Percentiles rank a stretch among this genome's conserved stretches.
These are phyloP conservation scores for Volvariella volvacea DNA, from an alignment of 1,284 basidiomycete species.

Conservation along the genomic window DNA sequence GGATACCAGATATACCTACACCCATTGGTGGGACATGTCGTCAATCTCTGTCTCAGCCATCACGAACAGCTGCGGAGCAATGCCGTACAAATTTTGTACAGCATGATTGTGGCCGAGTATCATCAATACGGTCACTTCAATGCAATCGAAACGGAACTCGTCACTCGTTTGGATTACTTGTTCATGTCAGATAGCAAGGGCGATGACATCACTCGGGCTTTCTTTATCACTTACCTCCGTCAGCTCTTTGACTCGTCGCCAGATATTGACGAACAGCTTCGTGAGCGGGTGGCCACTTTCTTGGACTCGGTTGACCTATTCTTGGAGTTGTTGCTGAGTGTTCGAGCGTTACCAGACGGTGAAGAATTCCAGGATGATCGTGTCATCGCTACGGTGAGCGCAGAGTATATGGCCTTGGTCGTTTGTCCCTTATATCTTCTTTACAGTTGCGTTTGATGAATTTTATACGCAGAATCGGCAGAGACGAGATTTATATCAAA, in stretches of 20 bases:
- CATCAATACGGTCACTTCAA: slow-evolving; percentile 77
- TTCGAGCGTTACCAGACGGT: slow-evolving; percentile 91
- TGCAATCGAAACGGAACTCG: slow-evolving; percentile 90
- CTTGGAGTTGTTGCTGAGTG: slow-evolving; percentile 86
- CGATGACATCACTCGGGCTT: slow-evolving; percentile 85
- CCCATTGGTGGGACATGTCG: slow-evolving; percentile 84
- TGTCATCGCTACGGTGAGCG: slow-evolving; percentile 77
- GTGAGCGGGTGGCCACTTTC: slow-evolving; percentile 75
- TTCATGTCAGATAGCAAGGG: slow-evolving; percentile 90
- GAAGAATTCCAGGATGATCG: slow-evolving; percentile 92
- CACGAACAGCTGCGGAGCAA: slow-evolving; percentile 89
- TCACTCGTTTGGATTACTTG: slow-evolving; percentile 87
- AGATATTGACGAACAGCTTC: slow-evolving; percentile 74
- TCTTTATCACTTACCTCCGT: slow-evolving; percentile 91
- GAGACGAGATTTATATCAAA: slow-evolving; percentile 88
- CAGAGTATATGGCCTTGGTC: slow-evolving; percentile 1
- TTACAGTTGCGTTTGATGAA: slow-evolving; percentile 81
- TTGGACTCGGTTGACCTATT: slow-evolving; percentile 90
- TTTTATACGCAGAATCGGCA: slow-evolving; percentile 81
- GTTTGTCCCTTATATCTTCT: slow-evolving; percentile 2
- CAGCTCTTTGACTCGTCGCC: slow-evolving; percentile 75
- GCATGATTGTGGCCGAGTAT: slow-evolving; percentile 94
- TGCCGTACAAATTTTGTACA: slow-evolving; percentile 89
- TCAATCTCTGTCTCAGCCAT: slow-evolving; percentile 90
- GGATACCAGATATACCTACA: slow-evolving; percentile 82